Evolutionary conservation across 441 rosid species (phyloP).

Genomic region (Mallotus japonicus): DNA sequence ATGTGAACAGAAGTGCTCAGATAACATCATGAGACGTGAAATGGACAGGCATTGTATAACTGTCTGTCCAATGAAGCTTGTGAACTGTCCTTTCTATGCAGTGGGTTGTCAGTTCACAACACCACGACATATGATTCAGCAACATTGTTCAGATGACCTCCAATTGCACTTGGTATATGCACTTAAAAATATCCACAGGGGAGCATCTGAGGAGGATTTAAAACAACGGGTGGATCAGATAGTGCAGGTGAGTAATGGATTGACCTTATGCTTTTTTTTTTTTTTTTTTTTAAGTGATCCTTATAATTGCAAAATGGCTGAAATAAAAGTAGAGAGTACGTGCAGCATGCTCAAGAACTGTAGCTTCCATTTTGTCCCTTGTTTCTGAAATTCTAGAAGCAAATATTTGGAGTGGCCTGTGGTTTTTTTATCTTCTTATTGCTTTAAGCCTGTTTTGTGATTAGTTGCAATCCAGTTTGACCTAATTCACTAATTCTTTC

Average conservation of each 20-base stretch:
- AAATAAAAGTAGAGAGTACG: background rate
- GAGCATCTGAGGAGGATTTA: constrained; percentile 52
- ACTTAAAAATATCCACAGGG: constrained; percentile 61
- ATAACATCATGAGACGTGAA: constrained; percentile 63
- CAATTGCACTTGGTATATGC: constrained; percentile 55
- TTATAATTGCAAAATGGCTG: background rate
- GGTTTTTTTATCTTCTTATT: background rate
- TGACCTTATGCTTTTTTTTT: background rate
- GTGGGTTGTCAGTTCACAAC: constrained; percentile 66
- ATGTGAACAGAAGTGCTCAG: constrained; percentile 82
- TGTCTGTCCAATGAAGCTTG: constrained; percentile 81
- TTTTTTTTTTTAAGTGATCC: background rate
- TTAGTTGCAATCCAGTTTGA: background rate
- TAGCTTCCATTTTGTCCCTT: background rate
- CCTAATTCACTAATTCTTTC: too few relatives aligned
- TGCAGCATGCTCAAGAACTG: background rate
- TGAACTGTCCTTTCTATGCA: constrained; percentile 72
- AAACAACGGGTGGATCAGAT: constrained; percentile 56
- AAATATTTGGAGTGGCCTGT: background rate
- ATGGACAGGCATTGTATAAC: constrained; percentile 96
- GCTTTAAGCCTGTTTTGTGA: background rate
- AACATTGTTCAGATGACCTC: constrained; percentile 53
- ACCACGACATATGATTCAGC: constrained; percentile 50
- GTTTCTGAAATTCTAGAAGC: constrained; percentile 2
- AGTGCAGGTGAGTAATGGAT: constrained; percentile 43